Base-by-base conservation (phyloP, 2,329 filamentous ascomycete species). In the Dothideomycetes sp. region DNA sequence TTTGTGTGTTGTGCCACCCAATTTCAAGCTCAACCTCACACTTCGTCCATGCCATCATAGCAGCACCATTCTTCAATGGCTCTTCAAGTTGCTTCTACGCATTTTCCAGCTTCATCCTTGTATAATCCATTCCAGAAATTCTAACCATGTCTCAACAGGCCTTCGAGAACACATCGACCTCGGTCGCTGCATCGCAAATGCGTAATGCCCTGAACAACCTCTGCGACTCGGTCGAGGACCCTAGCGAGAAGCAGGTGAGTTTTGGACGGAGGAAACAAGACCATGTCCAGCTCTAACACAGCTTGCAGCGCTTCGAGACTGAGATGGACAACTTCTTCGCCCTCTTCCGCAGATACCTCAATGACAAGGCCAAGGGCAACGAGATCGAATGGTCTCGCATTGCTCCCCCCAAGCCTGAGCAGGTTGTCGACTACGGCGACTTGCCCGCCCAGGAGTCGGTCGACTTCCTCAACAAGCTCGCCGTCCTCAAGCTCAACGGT, bases 301-400 rank as follows among this genome's bases (percentile, higher is more conserved):
- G 10, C 9, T 4, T 17, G 25, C 42, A 53, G 84, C 79, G 93
- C 52, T 96, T 96, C 65, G 89, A 96, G 71, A 93, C 88, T 4
- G 89, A 98, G 70, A 96, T 95, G 88, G 91, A 98, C 78, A 98
- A 98, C 80, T 98, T 98, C 76, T 98, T 98, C 63, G 82, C 87
- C 47, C 82, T 98, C 48, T 98, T 98, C 82, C 84, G 91, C 61
- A 80, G 91, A 68, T 98, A 95, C 69, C 73, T 98, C 49, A 95
- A 95, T 63, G 91, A 96, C 72, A 94, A 95, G 75, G 89, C 91
- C 60, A 96, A 96, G 79, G 88, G 89, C 64, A 95, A 91, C 63
- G 79, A 79, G 61, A 89, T 86, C 53, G 85, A 94, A 64, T 98
- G 91, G 91, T 87, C 93, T 51, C 86, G 87, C 59, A 98, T 98